A percentile compares a stretch with the other conserved stretches of the same genome.
Evolutionary conservation across 768 basidiomycete species (phyloP).

Genomic region (Tulasnella sp.): DNA sequence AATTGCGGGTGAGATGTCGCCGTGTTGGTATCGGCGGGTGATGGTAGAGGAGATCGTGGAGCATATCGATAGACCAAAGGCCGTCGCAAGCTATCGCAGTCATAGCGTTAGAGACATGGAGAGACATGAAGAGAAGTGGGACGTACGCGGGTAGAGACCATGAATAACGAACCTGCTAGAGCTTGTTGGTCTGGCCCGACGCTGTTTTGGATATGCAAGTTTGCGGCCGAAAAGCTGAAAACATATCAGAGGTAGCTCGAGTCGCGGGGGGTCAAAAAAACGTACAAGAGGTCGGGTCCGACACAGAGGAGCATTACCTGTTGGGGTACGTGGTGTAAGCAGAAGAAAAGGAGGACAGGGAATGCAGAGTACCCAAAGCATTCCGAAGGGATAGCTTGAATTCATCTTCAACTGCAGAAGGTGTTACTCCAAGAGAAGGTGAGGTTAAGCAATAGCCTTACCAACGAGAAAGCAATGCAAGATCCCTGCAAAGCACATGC

Average conservation of each 20-base stretch:
- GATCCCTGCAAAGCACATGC: not conserved
- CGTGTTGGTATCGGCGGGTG: not conserved
- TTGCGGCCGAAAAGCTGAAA: conserved; percentile 11
- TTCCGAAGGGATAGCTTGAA: conserved; percentile 2
- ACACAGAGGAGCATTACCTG: conserved; percentile 3
- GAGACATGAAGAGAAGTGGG: not conserved
- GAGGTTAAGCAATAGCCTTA: too few species aligned
- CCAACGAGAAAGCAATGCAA: not conserved
- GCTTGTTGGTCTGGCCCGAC: conserved; percentile 10
- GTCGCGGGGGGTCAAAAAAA: not conserved
- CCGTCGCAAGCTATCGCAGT: not conserved
- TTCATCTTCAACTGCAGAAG: not conserved
- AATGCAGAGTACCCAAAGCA: conserved; percentile 4
- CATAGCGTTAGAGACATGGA: not conserved
- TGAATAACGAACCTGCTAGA: conserved; percentile 9
- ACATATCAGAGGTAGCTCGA: not conserved
- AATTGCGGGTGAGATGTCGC: not conserved
- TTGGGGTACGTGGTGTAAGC: not conserved
- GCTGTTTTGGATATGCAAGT: conserved; percentile 13
- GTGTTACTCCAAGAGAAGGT: not conserved
- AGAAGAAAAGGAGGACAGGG: not conserved
- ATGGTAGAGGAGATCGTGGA: conserved; percentile 3
- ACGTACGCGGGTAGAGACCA: not conserved
- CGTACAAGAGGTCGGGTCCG: conserved; percentile 13
- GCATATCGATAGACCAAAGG: conserved; percentile 11